Conservation (phyloP, 192 early-diverging fungal genomes). For the Diversispora epigaea region DNA sequence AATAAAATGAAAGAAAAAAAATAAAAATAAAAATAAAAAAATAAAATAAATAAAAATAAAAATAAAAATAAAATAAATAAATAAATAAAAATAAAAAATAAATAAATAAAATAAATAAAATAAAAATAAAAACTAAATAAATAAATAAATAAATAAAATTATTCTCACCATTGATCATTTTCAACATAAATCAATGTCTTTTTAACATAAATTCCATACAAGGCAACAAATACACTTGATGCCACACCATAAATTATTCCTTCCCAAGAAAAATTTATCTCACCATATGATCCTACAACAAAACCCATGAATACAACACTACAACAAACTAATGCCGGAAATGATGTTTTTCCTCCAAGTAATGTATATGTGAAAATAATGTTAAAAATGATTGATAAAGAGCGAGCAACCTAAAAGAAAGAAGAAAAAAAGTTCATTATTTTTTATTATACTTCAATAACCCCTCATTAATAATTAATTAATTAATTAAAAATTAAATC, state of each 20-base stretch:
- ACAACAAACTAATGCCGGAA: slow-evolving; percentile 54
- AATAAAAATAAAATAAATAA: neutral
- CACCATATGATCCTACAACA: slow-evolving; percentile 64
- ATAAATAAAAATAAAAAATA: neutral
- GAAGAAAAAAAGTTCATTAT: neutral
- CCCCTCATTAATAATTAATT: no score
- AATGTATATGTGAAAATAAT: slow-evolving; percentile 66
- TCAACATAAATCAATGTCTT: slow-evolving; percentile 61
- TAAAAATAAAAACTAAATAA: neutral
- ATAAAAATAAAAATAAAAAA: no score
- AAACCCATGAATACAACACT: slow-evolving; percentile 61
- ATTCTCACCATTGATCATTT: slow-evolving; percentile 63
- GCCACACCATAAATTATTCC: slow-evolving; percentile 65
- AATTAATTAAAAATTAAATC: neutral
- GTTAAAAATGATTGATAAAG: slow-evolving; percentile 67
- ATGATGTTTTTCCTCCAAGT: slow-evolving; percentile 54
- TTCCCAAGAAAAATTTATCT: slow-evolving; percentile 64
- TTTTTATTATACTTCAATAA: no score
- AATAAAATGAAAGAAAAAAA: no score
- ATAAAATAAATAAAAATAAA: no score
- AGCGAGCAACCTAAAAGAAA: slow-evolving; percentile 52
- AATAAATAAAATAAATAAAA: no score
- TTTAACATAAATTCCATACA: slow-evolving; percentile 71
- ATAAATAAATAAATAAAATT: neutral
- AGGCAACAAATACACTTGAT: slow-evolving; percentile 63